Conservation (phyloP, 495 filamentous ascomycete species). For the Saxispiralis lemnorum region DNA sequence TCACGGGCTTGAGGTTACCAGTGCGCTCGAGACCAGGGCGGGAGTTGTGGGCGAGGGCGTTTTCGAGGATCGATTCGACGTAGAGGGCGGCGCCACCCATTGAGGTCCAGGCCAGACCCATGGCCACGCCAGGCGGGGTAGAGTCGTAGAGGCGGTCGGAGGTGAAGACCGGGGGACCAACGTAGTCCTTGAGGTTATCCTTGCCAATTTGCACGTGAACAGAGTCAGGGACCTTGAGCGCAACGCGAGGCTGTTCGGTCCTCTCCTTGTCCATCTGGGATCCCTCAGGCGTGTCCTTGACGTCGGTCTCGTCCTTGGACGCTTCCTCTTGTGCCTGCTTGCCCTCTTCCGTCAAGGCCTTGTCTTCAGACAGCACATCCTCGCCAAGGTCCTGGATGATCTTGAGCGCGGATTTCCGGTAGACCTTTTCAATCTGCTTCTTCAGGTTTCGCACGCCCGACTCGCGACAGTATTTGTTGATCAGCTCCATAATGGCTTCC, state of each 20-base stretch:
- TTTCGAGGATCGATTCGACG: constrained; percentile 89
- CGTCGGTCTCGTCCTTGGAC: constrained; percentile 40
- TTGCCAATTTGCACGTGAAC: constrained; percentile 79
- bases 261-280: constrained; percentile 47
- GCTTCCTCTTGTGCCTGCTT: constrained; percentile 63
- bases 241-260: constrained; percentile 55
- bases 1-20: constrained; percentile 86
- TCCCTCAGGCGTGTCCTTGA: constrained; percentile 34
- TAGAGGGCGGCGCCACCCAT: constrained; percentile 95
- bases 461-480: constrained; percentile 96
- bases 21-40: constrained; percentile 72
- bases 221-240: constrained; percentile 68
- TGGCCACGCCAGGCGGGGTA: constrained; percentile 90
- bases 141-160: constrained; percentile 88
- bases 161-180: constrained; percentile 88
- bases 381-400: constrained; percentile 93
- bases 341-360: constrained; percentile 73
- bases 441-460: constrained; percentile 94
- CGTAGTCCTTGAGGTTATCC: constrained; percentile 90
- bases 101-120: constrained; percentile 98
- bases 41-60: constrained; percentile 48
- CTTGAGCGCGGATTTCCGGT: constrained; percentile 89
- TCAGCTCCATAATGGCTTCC: constrained; percentile 82
- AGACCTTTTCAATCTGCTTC: constrained; percentile 99
- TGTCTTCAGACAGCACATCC: constrained; percentile 59